phyloP scores from a whole-genome alignment of 106 monocot species.

The Ottelia alismoides region DNA sequence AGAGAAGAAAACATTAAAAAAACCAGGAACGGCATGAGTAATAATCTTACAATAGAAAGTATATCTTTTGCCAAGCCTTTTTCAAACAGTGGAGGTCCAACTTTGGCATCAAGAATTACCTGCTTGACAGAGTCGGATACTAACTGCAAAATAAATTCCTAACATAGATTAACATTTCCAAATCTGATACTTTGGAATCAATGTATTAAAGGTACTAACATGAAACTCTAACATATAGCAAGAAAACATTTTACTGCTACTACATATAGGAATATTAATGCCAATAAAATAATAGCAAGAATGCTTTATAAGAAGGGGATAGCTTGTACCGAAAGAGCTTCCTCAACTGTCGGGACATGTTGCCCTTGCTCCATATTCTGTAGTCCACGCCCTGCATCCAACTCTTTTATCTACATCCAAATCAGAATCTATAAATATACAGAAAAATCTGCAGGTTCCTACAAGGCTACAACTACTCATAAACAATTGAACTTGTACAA shows the following conservation, averaged over 20 bases:
- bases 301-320: no score
- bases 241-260: no score
- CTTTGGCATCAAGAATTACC: conserved; percentile 91
- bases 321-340: conserved; percentile 39
- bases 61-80: conserved; percentile 65
- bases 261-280: no score
- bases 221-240: no score
- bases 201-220: no score
- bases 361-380: conserved; percentile 12
- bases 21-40: background rate
- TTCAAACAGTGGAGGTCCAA: conserved; percentile 83
- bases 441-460: no score
- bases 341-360: conserved; percentile 34
- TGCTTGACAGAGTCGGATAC: conserved; percentile 62
- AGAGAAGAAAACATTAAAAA: background rate
- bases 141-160: conserved; percentile 66
- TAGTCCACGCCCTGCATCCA: conserved; percentile 20
- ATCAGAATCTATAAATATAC: no score
- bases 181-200: no score
- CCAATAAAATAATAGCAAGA: no score
- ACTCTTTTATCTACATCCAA: conserved; percentile 40
- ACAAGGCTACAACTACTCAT: no score
- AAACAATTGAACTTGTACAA: no score
- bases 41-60: conserved; percentile 71
- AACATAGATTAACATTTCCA: no score